Evolutionary conservation across 257 asterid genomes (phyloP).

Genomic region (Solanum ossicruentum): DNA sequence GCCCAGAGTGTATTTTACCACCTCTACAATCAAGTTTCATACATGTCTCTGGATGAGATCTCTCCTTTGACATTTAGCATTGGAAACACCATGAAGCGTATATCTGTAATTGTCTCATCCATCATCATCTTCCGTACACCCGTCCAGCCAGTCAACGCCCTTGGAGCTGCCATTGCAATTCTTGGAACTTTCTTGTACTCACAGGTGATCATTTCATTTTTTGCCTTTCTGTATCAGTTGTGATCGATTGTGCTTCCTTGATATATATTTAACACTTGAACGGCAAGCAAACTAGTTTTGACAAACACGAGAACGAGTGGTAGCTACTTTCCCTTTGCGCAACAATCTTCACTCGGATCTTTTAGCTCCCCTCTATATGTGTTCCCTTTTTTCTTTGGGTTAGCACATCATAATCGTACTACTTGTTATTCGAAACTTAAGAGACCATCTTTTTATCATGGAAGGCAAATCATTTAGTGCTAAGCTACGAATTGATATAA

Average conservation of each 20-base stretch:
- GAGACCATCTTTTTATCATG: background rate
- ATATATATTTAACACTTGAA: background rate
- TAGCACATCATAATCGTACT: background rate
- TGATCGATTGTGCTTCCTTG: background rate
- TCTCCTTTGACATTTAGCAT: conserved; percentile 93
- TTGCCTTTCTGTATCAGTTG: background rate
- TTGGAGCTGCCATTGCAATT: conserved; percentile 94
- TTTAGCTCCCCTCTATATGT: background rate
- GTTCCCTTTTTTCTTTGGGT: background rate
- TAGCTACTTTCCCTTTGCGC: background rate
- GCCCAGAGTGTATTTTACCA: conserved; percentile 94
- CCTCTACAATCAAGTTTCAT: conserved; percentile 91
- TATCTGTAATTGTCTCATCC: conserved; percentile 86
- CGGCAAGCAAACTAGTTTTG: background rate
- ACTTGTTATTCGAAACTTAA: background rate
- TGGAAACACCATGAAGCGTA: conserved; percentile 95
- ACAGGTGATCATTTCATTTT: conserved; percentile 44
- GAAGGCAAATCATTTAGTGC: background rate
- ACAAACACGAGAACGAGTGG: background rate
- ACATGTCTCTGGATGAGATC: conserved; percentile 94
- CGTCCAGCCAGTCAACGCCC: conserved; percentile 82
- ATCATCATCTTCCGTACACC: conserved; percentile 92
- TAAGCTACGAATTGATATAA: background rate
- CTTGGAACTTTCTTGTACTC: conserved; percentile 95
- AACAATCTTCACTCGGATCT: background rate